Conservation (phyloP, 306 rosid species). For the Vicia villosa region DNA sequence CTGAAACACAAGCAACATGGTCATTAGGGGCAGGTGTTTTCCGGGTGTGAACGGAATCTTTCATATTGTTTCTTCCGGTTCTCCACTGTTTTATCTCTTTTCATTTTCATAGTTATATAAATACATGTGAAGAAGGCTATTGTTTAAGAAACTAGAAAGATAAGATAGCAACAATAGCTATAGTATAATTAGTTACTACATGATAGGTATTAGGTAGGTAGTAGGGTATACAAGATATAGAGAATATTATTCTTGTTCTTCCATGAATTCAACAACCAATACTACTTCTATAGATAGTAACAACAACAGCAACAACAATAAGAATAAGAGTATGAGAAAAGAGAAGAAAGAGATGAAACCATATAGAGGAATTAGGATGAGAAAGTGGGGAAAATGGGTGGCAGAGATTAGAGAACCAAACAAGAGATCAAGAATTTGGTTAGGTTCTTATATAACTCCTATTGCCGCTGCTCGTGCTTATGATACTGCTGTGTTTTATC, state of each 20-base stretch:
- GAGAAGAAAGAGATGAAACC: slow-evolving; percentile 52
- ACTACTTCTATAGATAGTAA: slow-evolving; percentile 36
- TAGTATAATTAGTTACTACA: slow-evolving; percentile 26
- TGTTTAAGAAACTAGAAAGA: slow-evolving; percentile 8
- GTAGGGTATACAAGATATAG: slow-evolving; percentile 42
- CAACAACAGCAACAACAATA: not conserved
- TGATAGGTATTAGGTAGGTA: slow-evolving; percentile 22
- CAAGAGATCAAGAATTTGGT: slow-evolving; percentile 93
- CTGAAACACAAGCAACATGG: not conserved
- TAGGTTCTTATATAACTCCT: slow-evolving; percentile 79
- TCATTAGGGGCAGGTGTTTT: slow-evolving; percentile 3
- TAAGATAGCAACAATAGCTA: not conserved
- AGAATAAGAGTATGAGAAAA: slow-evolving; percentile 41
- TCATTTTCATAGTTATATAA: not conserved
- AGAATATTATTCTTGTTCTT: slow-evolving; percentile 48
- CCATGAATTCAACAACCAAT: slow-evolving; percentile 38
- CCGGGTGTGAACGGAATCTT: slow-evolving; percentile 39
- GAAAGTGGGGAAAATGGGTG: slow-evolving; percentile 99
- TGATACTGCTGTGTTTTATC: slow-evolving; percentile 92
- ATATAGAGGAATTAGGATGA: slow-evolving; percentile 94
- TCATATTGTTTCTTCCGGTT: not conserved
- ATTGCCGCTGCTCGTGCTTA: slow-evolving; percentile 96
- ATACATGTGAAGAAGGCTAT: not conserved
- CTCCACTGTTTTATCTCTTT: not conserved
- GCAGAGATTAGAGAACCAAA: slow-evolving; percentile 96